phyloP scores from a whole-genome alignment of 2,329 filamentous ascomycete species.

The Pseudogymnoascus sp. region DNA sequence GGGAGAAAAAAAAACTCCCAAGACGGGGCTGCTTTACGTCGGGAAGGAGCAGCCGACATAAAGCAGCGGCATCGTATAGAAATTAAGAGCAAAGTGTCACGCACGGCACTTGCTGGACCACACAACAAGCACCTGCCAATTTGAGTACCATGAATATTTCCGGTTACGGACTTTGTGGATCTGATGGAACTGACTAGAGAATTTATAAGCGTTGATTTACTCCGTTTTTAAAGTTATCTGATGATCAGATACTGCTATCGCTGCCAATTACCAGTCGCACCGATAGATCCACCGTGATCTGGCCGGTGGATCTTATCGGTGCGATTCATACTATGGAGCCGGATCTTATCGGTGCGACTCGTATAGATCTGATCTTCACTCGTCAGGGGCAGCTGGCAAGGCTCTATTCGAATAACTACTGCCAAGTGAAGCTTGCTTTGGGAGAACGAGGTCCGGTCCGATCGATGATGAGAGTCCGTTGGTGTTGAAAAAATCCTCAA shows the following conservation, averaged over 20 bases:
- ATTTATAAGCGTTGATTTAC: slow-evolving; percentile 1
- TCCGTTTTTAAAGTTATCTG: slow-evolving; percentile 3
- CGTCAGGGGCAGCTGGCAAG: not conserved
- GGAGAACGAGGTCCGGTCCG: not conserved
- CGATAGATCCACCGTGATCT: not conserved
- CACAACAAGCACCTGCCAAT: not conserved
- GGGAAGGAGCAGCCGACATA: not conserved
- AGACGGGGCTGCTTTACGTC: not conserved
- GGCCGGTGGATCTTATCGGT: not conserved
- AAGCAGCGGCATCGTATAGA: not conserved
- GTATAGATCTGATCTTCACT: not conserved
- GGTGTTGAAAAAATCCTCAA: not conserved
- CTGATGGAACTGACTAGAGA: not conserved
- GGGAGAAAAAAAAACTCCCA: not conserved
- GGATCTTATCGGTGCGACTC: not conserved
- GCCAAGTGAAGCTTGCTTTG: not conserved
- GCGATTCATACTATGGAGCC: not conserved
- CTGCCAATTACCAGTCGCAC: not conserved
- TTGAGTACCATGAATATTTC: not conserved
- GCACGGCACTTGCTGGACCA: not conserved
- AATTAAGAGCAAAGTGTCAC: not conserved
- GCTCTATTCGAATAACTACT: not conserved
- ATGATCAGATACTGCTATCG: not conserved
- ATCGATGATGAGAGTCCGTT: not conserved
- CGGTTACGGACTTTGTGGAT: not conserved